Percentiles rank a stretch among this genome's conserved stretches.
Conservation (phyloP, 192 early-diverging fungal genomes). For the Pecoramyces ruminantium region DNA sequence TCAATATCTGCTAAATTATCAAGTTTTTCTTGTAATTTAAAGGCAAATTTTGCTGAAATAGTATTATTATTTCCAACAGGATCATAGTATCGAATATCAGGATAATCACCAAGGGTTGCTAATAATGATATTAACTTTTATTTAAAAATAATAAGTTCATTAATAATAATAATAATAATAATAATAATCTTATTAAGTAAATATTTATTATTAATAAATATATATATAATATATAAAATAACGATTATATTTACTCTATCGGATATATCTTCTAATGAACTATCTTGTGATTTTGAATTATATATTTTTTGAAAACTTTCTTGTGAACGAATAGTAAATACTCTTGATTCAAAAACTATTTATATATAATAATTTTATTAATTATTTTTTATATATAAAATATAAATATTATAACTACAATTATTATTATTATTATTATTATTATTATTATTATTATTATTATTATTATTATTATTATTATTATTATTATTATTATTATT, state of each 20-base stretch:
- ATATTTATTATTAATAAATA: too few species aligned
- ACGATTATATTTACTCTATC: slow-evolving; percentile 15
- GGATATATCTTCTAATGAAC: slow-evolving; percentile 12
- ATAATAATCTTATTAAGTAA: too few species aligned
- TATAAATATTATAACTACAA: too few species aligned
- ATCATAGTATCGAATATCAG: slow-evolving; percentile 79
- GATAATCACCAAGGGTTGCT: slow-evolving; percentile 74
- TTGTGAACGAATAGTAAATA: background rate
- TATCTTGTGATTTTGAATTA: background rate
- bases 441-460: too few species aligned
- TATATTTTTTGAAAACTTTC: background rate
- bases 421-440: too few species aligned
- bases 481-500: slow-evolving; percentile 17
- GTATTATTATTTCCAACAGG: slow-evolving; percentile 46
- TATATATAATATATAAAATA: too few species aligned
- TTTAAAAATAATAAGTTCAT: too few species aligned
- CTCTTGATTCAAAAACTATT: background rate
- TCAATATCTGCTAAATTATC: slow-evolving; percentile 56
- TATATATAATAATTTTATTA: too few species aligned
- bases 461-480: slow-evolving; percentile 1
- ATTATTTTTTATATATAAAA: too few species aligned
- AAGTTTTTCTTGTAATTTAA: slow-evolving; percentile 51
- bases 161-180: too few species aligned
- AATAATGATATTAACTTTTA: slow-evolving; percentile 73
- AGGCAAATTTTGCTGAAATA: slow-evolving; percentile 61